A percentile compares a stretch with the other conserved stretches of the same genome.
Evolutionary conservation across 179 eudicot species (phyloP).

Genomic region (Amaranthus tricolor): DNA sequence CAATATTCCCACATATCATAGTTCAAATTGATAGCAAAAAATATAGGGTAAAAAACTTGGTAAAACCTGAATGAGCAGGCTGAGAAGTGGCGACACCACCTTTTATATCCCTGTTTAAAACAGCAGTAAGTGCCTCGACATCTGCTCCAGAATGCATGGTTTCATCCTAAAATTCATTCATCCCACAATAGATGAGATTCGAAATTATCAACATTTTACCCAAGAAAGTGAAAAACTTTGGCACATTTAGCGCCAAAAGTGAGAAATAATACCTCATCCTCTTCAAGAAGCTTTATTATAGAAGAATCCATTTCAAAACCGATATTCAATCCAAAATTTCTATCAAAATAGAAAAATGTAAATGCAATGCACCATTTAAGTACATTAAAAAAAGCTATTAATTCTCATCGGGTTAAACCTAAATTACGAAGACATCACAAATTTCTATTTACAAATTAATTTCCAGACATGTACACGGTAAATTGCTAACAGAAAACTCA

Average conservation of each 20-base stretch:
- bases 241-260: neutral
- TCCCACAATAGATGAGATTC: neutral
- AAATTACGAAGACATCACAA: too few relatives aligned
- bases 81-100: constrained; percentile 55
- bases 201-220: neutral
- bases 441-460: too few relatives aligned
- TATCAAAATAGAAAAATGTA: neutral
- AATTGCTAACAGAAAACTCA: too few relatives aligned
- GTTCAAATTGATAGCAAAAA: neutral
- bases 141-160: constrained; percentile 99
- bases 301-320: constrained; percentile 53
- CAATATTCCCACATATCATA: neutral
- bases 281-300: constrained; percentile 78
- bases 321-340: neutral
- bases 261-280: constrained; percentile 61
- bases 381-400: neutral
- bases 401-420: too few relatives aligned
- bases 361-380: neutral
- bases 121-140: constrained; percentile 95
- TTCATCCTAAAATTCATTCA: constrained; percentile 59
- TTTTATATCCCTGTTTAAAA: constrained; percentile 84
- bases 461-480: too few relatives aligned
- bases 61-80: constrained; percentile 34
- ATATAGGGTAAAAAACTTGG: constrained; percentile 21
- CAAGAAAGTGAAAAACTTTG: neutral